A percentile compares a stretch with the other conserved stretches of the same genome.
These are phyloP conservation scores for Trichoderma simmonsii DNA, from an alignment of 2,329 filamentous ascomycete species.

Conservation along the genomic window DNA sequence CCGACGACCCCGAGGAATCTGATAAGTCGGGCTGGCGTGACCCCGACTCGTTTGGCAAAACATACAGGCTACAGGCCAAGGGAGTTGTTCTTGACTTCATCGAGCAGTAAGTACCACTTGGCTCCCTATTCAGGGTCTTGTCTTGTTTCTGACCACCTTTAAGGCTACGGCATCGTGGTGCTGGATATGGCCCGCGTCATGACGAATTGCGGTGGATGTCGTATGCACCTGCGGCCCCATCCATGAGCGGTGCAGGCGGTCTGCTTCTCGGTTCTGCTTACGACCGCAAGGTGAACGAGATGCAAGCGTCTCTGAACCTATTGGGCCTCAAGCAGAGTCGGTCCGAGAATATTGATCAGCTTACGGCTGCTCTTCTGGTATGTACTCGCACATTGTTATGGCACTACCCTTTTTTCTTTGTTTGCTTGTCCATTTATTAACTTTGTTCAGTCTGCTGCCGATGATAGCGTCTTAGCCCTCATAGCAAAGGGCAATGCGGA, in stretches of 20 bases:
- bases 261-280: constrained; percentile 35
- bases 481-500: constrained; percentile 48
- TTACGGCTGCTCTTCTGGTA: constrained; percentile 62
- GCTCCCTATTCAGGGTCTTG: neutral
- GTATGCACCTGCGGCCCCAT: constrained; percentile 26
- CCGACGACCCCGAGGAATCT: constrained; percentile 56
- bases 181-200: constrained; percentile 35
- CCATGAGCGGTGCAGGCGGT: constrained; percentile 22
- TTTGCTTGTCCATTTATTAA: constrained; percentile 13
- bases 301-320: constrained; percentile 65
- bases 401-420: neutral
- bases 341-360: constrained; percentile 48
- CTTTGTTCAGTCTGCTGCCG: constrained; percentile 41
- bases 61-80: constrained; percentile 61
- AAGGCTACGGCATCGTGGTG: constrained; percentile 38
- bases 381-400: constrained; percentile 33
- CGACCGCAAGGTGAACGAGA: constrained; percentile 53
- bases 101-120: constrained; percentile 46
- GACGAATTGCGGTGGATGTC: constrained; percentile 33
- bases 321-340: constrained; percentile 52
- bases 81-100: constrained; percentile 73
- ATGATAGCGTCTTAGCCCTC: constrained; percentile 43
- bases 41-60: constrained; percentile 58
- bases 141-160: constrained; percentile 8
- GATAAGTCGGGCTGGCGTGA: constrained; percentile 57